These are phyloP conservation scores for Candida sphagnicola DNA, from an alignment of 805 yeast genomes.

Conservation along the genomic window DNA sequence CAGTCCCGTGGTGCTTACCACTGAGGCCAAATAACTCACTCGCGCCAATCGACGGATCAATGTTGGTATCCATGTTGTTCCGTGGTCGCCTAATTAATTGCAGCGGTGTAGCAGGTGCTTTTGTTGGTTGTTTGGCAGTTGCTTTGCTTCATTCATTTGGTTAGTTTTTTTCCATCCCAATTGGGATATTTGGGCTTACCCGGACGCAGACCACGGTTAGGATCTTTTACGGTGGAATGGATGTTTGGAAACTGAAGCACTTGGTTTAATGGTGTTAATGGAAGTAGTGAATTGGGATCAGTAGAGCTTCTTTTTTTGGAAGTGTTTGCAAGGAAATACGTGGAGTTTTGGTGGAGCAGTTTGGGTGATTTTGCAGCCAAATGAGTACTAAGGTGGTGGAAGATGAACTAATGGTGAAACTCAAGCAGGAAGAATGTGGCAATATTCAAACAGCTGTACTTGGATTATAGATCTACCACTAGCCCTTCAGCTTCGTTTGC, in stretches of 20 bases:
- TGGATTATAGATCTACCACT: too few relatives aligned
- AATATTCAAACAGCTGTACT: too few relatives aligned
- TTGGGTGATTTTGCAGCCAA: background rate
- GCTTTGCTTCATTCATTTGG: background rate
- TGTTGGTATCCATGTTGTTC: constrained; percentile 1
- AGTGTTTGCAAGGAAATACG: too few relatives aligned
- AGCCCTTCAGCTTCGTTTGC: too few relatives aligned
- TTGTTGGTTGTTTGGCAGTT: background rate
- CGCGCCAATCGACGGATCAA: constrained; percentile 2
- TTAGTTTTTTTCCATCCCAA: background rate
- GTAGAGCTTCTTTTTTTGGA: too few relatives aligned
- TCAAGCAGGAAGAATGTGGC: too few relatives aligned
- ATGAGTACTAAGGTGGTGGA: too few relatives aligned
- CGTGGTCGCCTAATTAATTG: background rate
- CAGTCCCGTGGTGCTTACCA: background rate
- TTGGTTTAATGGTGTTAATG: background rate
- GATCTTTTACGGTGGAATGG: too few relatives aligned
- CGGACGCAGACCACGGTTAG: too few relatives aligned
- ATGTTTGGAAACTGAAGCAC: too few relatives aligned
- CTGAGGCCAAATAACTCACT: background rate
- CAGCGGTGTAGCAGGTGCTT: background rate
- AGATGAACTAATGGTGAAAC: too few relatives aligned
- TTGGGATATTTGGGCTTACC: constrained; percentile 1
- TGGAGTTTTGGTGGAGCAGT: background rate
- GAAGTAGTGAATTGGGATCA: too few relatives aligned